Conservation (phyloP, 106 monocot species). For the Dendrobium huoshanense region DNA sequence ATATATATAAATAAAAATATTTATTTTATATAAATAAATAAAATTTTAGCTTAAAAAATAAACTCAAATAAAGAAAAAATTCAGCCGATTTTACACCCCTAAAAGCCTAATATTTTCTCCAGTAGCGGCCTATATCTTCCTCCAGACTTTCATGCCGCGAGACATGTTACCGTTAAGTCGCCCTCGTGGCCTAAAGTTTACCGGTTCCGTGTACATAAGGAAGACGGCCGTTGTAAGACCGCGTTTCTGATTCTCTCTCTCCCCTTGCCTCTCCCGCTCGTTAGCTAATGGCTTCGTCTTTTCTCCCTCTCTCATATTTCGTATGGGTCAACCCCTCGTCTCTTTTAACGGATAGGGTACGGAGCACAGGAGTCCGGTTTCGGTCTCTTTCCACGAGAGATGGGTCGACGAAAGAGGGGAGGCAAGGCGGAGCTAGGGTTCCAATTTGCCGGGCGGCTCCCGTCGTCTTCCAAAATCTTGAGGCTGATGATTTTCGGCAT, state of each 20-base stretch:
- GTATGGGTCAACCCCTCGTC: conserved; percentile 1
- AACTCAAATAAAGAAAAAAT: too few relatives aligned
- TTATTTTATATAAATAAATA: too few relatives aligned
- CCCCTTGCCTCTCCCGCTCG: too few relatives aligned
- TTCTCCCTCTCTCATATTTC: conserved; percentile 5
- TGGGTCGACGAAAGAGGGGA: not conserved
- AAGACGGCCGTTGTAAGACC: not conserved
- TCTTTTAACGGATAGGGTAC: not conserved
- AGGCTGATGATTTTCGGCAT: conserved; percentile 96
- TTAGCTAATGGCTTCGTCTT: conserved; percentile 11
- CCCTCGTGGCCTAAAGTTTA: not conserved
- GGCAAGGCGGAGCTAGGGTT: not conserved
- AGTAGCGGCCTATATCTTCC: too few relatives aligned
- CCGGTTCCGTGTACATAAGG: not conserved
- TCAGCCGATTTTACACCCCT: too few relatives aligned
- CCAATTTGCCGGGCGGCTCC: conserved; percentile 20
- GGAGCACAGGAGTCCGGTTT: not conserved
- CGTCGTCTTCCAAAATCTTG: conserved; percentile 51
- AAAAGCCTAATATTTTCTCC: too few relatives aligned
- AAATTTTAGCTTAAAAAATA: too few relatives aligned
- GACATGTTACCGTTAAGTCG: too few relatives aligned
- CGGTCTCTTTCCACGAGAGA: conserved; percentile 3
- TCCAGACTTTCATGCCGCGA: too few relatives aligned
- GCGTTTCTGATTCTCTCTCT: not conserved
- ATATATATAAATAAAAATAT: too few relatives aligned